Percentiles rank a stretch among this genome's conserved stretches.
Evolutionary conservation across 768 basidiomycete genomes (phyloP).

Genomic region (Auriscalpium microsporum): DNA sequence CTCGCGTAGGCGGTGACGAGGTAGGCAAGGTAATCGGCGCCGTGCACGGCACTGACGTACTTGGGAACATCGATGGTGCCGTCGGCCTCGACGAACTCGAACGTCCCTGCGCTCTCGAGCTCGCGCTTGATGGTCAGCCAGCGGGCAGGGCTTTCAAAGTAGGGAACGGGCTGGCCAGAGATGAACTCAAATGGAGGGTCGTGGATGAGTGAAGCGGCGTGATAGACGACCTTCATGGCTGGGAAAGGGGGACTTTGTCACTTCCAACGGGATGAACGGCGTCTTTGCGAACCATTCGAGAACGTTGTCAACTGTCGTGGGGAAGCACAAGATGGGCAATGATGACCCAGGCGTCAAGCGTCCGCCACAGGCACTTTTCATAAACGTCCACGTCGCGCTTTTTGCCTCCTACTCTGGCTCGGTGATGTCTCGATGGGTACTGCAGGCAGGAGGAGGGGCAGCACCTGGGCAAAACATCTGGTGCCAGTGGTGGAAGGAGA

Average conservation of each 20-base stretch:
- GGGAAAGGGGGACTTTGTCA: background rate
- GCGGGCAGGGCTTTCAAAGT: slow-evolving; percentile 25
- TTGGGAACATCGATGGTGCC: slow-evolving; percentile 5
- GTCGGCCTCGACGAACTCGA: slow-evolving; percentile 8
- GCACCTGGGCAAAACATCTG: too few relatives aligned
- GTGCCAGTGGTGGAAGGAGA: too few relatives aligned
- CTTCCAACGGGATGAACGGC: background rate
- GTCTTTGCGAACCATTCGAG: background rate
- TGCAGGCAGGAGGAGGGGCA: too few relatives aligned
- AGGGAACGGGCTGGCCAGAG: slow-evolving; percentile 19
- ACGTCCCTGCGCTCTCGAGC: slow-evolving; percentile 7
- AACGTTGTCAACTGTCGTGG: too few relatives aligned
- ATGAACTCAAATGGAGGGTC: slow-evolving; percentile 25
- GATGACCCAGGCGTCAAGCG: too few relatives aligned
- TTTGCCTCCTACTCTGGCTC: too few relatives aligned
- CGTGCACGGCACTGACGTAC: slow-evolving; percentile 19
- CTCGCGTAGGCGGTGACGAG: slow-evolving; percentile 21
- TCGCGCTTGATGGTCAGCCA: slow-evolving; percentile 17
- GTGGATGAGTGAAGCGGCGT: slow-evolving; percentile 18
- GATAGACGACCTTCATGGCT: slow-evolving; percentile 18
- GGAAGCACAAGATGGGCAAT: too few relatives aligned
- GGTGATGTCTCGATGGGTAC: too few relatives aligned
- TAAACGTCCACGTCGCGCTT: too few relatives aligned
- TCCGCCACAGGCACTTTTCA: too few relatives aligned
- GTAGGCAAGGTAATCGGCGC: slow-evolving; percentile 20